Evolutionary conservation across 345 rosid species (phyloP), one percentile per base, ranked within the genome.

Genomic region (Mangifera indica): DNA sequence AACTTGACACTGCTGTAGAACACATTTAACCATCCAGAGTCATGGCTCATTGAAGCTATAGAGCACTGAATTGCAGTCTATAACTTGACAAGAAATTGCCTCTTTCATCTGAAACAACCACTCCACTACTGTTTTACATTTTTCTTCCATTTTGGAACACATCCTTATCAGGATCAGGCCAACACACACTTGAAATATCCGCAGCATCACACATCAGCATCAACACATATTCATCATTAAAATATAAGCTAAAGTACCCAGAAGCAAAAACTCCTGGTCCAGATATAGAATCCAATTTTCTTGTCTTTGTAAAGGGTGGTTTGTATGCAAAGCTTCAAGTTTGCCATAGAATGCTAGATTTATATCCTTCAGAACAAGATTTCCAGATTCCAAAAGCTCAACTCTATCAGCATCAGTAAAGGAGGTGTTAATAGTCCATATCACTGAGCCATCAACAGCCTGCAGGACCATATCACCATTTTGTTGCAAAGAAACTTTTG

Each of bases 271-370:
- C 75, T 9, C 46, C 53, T 20, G 9, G 20, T 60, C 72, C 70
- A 70, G 32, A 69, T 11, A 60, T 42, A 0, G 86, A 80, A 29
- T 70, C 56, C 10, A 83, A 81, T 26, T 26, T 24, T 7, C 67
- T 29, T 51, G 55, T 49, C 37, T 20, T 55, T 2, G 77, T 69
- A 10, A 83, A 44, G 13, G n/a, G 51, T 83, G 86, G 2, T 18
- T 52, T 20, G 83, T 81, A 63, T 77, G 81, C 52, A 83, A 81
- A 7, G 81, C 75, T 14, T 83, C 66, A 77, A 80, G 76, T 80
- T 63, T 80, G 81, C 86, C 83, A 84, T 22, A 73, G 12, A 12
- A 29, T 11, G 42, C 7, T 37, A 37, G 8, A 37, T 37, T 9
- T 37, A 37, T 37, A 37, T 37, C 42, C 42, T 37, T 37, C 42